A percentile compares a stretch with the other conserved stretches of the same genome.
Evolutionary conservation across 2,329 filamentous ascomycete species (phyloP).

Genomic region (Dactylellina leptospora): DNA sequence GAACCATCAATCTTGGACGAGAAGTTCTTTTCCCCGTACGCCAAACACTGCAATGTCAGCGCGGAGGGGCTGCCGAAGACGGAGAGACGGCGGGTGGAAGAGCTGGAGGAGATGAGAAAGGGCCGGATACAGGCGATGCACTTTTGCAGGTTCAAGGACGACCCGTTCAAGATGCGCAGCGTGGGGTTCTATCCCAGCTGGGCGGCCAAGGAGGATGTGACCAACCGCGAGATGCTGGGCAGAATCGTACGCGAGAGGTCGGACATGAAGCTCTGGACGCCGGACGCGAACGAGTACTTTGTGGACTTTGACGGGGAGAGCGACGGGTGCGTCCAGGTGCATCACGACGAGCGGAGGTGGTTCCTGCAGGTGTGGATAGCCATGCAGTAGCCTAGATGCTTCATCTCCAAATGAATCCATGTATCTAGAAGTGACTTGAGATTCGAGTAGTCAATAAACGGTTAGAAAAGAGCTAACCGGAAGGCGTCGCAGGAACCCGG

Average conservation of each 20-base stretch:
- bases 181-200: conserved; percentile 6
- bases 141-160: conserved; percentile 5
- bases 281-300: neutral
- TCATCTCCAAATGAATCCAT: no score
- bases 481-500: neutral
- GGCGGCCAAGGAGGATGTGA: conserved; percentile 5
- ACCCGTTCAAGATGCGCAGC: neutral
- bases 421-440: no score
- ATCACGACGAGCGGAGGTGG: conserved; percentile 13
- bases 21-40: conserved; percentile 10
- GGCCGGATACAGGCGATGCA: conserved; percentile 6
- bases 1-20: conserved; percentile 1
- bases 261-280: neutral
- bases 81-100: neutral
- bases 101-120: neutral
- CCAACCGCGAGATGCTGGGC: conserved; percentile 9
- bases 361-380: conserved; percentile 8
- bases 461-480: no score
- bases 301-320: neutral
- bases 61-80: neutral
- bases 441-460: no score
- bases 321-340: neutral
- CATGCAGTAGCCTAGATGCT: neutral
- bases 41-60: neutral
- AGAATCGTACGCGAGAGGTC: neutral